These are phyloP conservation scores for Hygrophoropsis aurantiaca DNA, from an alignment of 768 basidiomycete species.

Conservation along the genomic window DNA sequence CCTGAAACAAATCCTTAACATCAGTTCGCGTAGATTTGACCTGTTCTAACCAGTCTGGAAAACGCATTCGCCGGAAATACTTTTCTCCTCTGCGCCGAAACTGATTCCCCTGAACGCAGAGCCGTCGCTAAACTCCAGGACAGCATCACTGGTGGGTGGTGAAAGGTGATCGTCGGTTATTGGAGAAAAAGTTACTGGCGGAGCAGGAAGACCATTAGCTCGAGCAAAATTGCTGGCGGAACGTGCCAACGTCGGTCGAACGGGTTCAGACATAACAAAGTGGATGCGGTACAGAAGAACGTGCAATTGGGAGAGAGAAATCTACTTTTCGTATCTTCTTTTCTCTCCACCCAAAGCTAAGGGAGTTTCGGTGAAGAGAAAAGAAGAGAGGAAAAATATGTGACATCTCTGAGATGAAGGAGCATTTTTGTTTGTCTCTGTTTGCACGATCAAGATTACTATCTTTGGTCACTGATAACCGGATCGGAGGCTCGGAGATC, in stretches of 20 bases:
- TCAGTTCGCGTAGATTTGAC: conserved; percentile 8
- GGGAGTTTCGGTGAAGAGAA: conserved; percentile 49
- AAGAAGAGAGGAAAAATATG: conserved; percentile 36
- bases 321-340: conserved; percentile 45
- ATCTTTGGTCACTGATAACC: conserved; percentile 1
- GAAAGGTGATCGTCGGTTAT: conserved; percentile 15
- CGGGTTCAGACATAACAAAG: conserved; percentile 21
- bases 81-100: conserved; percentile 91
- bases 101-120: conserved; percentile 85
- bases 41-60: conserved; percentile 89
- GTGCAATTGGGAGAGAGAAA: conserved; percentile 6
- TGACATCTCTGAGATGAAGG: conserved; percentile 3
- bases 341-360: conserved; percentile 45
- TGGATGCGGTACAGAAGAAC: neutral
- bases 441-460: conserved; percentile 17
- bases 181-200: conserved; percentile 35
- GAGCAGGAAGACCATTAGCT: conserved; percentile 31
- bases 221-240: conserved; percentile 39
- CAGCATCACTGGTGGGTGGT: conserved; percentile 46
- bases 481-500: too few relatives aligned
- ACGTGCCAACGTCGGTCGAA: conserved; percentile 46
- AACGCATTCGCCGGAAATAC: conserved; percentile 96
- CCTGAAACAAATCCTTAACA: conserved; percentile 48
- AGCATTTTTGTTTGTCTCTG: conserved; percentile 21
- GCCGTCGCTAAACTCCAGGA: conserved; percentile 90